Conservation (phyloP, 805 yeast genomes). For the Lachancea thermotolerans region DNA sequence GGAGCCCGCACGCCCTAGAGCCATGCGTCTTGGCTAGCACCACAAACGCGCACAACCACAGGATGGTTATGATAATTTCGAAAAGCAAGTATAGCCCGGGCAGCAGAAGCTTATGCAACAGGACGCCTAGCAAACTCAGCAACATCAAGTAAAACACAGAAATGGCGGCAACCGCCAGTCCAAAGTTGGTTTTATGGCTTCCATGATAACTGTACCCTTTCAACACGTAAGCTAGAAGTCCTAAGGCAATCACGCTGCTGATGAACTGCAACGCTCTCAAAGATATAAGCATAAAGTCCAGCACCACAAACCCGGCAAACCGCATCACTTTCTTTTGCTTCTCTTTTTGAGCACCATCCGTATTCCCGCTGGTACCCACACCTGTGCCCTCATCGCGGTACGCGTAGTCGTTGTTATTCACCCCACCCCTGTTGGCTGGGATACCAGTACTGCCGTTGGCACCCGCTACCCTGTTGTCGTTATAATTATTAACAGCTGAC, state of each 20-base stretch:
- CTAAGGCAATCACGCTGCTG: slow-evolving; percentile 26
- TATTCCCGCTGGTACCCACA: no score
- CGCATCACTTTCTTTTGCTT: neutral
- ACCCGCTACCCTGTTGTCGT: neutral
- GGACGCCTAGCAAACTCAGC: slow-evolving; percentile 14
- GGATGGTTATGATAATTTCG: slow-evolving; percentile 2
- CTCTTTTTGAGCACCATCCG: neutral
- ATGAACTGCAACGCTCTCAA: slow-evolving; percentile 19
- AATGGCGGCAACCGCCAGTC: slow-evolving; percentile 28
- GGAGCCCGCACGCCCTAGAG: slow-evolving; percentile 23
- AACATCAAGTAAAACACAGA: slow-evolving; percentile 26
- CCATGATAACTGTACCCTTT: slow-evolving; percentile 14
- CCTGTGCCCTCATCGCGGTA: neutral
- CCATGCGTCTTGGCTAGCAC: slow-evolving; percentile 30
- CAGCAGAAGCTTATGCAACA: slow-evolving; percentile 24
- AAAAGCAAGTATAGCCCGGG: slow-evolving; percentile 25
- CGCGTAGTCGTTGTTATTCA: neutral
- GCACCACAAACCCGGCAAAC: slow-evolving; percentile 1
- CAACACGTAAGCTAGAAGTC: slow-evolving; percentile 16
- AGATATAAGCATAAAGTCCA: slow-evolving; percentile 3
- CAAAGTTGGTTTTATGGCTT: slow-evolving; percentile 28
- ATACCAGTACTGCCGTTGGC: neutral
- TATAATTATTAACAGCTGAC: neutral
- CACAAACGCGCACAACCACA: slow-evolving; percentile 34
- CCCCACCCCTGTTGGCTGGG: neutral